Percentiles rank a stretch among this genome's conserved stretches.
These are phyloP conservation scores for Lactifluus hygrophoroides DNA, from an alignment of 768 basidiomycete genomes.

Conservation along the genomic window DNA sequence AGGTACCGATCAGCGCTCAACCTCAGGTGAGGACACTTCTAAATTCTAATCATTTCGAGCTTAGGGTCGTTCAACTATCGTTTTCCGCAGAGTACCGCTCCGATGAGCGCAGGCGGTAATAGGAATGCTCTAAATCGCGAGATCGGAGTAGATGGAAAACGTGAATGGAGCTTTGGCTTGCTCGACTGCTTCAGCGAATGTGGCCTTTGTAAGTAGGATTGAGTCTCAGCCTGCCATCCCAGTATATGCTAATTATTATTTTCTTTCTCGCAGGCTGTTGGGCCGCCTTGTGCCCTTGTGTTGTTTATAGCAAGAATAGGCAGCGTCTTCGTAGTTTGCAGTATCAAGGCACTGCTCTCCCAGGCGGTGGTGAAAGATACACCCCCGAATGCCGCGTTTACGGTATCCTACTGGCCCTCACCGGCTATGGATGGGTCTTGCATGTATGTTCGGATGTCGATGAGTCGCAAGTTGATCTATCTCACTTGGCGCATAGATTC, in stretches of 20 bases:
- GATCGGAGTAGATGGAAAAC: too few relatives aligned
- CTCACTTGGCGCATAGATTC: conserved; percentile 18
- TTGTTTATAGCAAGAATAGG: conserved; percentile 34
- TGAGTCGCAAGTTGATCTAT: background rate
- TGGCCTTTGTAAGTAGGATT: conserved; percentile 22
- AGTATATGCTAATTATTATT: conserved; percentile 4
- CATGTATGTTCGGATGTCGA: conserved; percentile 28
- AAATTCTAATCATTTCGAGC: background rate
- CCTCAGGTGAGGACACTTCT: background rate
- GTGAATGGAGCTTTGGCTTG: too few relatives aligned
- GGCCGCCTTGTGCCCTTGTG: conserved; percentile 35
- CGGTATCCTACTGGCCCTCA: conserved; percentile 24
- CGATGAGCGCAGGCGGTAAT: conserved; percentile 10
- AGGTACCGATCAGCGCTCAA: background rate
- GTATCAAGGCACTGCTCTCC: conserved; percentile 30
- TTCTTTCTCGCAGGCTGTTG: conserved; percentile 27
- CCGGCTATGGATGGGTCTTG: conserved; percentile 31
- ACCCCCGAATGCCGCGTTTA: conserved; percentile 33
- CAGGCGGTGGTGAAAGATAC: conserved; percentile 30
- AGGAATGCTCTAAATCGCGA: conserved; percentile 23
- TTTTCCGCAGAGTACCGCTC: background rate
- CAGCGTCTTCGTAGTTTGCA: conserved; percentile 33
- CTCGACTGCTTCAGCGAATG: conserved; percentile 22
- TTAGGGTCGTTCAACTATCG: background rate
- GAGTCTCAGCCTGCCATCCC: too few relatives aligned